Conservation (phyloP, 1,284 basidiomycete genomes). For the Grifola frondosa region DNA sequence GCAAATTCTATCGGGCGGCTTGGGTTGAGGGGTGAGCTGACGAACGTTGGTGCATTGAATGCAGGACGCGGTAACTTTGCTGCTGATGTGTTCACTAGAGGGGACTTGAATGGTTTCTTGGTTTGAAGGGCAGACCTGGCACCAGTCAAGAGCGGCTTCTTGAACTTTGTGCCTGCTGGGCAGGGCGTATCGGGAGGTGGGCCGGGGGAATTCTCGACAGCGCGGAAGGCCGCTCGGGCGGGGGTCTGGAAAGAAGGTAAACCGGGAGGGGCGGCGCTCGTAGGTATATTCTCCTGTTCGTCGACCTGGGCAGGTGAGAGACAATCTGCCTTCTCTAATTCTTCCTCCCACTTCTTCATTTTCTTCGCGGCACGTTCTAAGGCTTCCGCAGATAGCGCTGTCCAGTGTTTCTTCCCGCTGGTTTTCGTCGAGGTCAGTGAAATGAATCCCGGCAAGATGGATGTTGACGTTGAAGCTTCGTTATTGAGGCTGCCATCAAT, state of each 20-base stretch:
- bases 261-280: slow-evolving; percentile 3
- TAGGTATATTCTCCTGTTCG: slow-evolving; percentile 9
- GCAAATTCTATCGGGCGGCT: slow-evolving; percentile 9
- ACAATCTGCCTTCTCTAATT: slow-evolving; percentile 36
- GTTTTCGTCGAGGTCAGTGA: background rate
- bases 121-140: slow-evolving; percentile 19
- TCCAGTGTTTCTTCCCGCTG: slow-evolving; percentile 21
- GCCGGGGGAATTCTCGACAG: slow-evolving; percentile 38
- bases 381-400: slow-evolving; percentile 58
- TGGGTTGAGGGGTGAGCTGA: slow-evolving; percentile 36
- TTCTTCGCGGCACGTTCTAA: slow-evolving; percentile 55
- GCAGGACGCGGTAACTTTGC: slow-evolving; percentile 13
- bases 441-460: background rate
- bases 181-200: slow-evolving; percentile 25
- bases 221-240: slow-evolving; percentile 39
- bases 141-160: slow-evolving; percentile 15
- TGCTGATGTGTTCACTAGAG: slow-evolving; percentile 39
- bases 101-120: slow-evolving; percentile 56
- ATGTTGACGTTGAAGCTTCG: no score
- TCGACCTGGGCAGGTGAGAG: background rate
- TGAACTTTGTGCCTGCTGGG: slow-evolving; percentile 20
- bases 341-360: slow-evolving; percentile 53
- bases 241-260: slow-evolving; percentile 26
- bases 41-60: slow-evolving; percentile 8
- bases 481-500: no score